These are phyloP conservation scores for Colletotrichum ledebouriae DNA, from an alignment of 2,329 filamentous ascomycete species.

Conservation along the genomic window DNA sequence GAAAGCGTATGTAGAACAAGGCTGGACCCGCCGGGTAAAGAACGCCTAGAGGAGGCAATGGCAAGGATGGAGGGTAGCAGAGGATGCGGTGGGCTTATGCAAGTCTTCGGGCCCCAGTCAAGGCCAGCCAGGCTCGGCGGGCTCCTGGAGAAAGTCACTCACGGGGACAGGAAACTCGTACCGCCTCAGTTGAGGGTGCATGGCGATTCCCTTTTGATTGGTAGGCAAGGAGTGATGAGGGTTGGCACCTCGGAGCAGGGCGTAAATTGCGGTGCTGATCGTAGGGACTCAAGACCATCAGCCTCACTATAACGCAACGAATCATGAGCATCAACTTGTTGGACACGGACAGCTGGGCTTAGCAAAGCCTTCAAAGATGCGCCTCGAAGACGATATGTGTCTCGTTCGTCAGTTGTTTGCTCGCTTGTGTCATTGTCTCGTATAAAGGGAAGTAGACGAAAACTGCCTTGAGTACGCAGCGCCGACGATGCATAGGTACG, in stretches of 20 bases:
- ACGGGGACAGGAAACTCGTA: slow-evolving; percentile 6
- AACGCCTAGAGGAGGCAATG: slow-evolving; percentile 1
- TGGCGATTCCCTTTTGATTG: slow-evolving; percentile 3
- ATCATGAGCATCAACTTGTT: background rate
- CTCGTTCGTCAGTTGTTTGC: background rate
- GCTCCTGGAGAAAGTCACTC: background rate
- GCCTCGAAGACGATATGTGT: background rate
- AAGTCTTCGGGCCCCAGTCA: slow-evolving; percentile 21
- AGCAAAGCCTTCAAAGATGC: background rate
- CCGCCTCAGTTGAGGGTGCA: slow-evolving; percentile 7
- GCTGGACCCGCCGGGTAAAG: slow-evolving; percentile 12
- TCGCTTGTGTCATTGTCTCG: background rate
- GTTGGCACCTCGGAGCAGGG: background rate
- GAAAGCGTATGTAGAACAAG: slow-evolving; percentile 3
- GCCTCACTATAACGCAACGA: background rate
- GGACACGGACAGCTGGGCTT: background rate
- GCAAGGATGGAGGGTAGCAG: slow-evolving; percentile 21
- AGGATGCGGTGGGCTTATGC: slow-evolving; percentile 24
- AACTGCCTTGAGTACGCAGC: background rate
- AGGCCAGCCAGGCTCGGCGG: slow-evolving; percentile 17
- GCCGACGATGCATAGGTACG: background rate
- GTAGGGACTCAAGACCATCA: background rate
- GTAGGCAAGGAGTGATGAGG: background rate
- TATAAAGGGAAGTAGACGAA: background rate
- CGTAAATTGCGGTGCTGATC: background rate